A percentile compares a stretch with the other conserved stretches of the same genome.
Conservation (phyloP, 2,329 filamentous ascomycete genomes). For the Stromatinia cepivora region DNA sequence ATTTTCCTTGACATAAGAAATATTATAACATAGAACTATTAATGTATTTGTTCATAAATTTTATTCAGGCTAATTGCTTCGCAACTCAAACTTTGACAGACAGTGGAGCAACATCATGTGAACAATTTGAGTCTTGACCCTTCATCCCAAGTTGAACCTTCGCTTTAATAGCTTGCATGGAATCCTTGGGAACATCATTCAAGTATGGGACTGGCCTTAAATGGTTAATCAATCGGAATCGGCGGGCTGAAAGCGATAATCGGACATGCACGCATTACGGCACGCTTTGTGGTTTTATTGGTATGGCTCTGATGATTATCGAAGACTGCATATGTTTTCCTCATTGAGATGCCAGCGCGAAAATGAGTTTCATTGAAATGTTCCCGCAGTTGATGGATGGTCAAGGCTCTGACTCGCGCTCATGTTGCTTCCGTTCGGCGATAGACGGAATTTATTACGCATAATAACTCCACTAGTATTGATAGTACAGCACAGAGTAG, state of each 20-base stretch:
- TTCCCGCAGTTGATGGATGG: not conserved
- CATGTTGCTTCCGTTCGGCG: not conserved
- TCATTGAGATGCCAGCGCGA: not conserved
- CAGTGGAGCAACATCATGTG: constrained; percentile 1
- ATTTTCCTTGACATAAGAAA: not conserved
- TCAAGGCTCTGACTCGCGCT: not conserved
- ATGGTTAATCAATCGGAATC: not conserved
- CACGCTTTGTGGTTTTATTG: too few relatives aligned
- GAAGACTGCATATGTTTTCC: not conserved
- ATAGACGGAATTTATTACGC: constrained; percentile 5
- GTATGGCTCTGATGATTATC: not conserved
- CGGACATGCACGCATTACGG: not conserved
- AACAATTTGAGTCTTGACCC: too few relatives aligned
- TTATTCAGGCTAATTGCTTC: not conserved
- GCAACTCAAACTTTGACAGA: not conserved
- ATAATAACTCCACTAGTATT: not conserved
- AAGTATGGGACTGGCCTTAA: not conserved
- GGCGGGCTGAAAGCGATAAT: not conserved
- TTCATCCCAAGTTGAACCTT: not conserved
- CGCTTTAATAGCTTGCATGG: not conserved
- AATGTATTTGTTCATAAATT: not conserved
- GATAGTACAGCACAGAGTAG: not conserved
- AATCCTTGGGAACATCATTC: constrained; percentile 4
- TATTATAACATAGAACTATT: not conserved
- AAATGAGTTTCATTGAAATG: too few relatives aligned